phyloP scores from a whole-genome alignment of 106 monocot genomes.

The Chionographis japonica region DNA sequence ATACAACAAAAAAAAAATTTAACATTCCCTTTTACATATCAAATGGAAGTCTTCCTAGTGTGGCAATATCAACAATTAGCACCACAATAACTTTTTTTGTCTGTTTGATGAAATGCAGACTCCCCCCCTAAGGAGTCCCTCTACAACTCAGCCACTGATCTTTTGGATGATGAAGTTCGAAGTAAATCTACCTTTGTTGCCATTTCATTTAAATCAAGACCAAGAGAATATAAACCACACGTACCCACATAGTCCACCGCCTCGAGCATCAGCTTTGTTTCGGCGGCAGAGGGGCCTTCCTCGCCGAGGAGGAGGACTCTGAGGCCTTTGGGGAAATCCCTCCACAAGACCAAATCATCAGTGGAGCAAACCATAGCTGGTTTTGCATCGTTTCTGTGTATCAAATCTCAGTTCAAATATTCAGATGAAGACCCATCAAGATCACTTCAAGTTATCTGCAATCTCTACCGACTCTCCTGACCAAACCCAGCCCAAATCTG shows the following conservation, averaged over 20 bases:
- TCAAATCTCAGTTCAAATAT: background rate
- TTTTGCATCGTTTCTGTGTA: slow-evolving; percentile 10
- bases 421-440: too few species aligned
- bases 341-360: slow-evolving; percentile 36
- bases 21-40: too few species aligned
- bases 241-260: slow-evolving; percentile 56
- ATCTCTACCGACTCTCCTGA: background rate
- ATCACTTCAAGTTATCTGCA: background rate
- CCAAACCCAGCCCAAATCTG: background rate
- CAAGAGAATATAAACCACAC: background rate
- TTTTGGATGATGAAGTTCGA: background rate
- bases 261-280: slow-evolving; percentile 47
- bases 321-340: slow-evolving; percentile 61
- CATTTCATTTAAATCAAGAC: too few species aligned
- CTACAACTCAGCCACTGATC: too few species aligned
- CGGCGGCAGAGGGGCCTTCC: slow-evolving; percentile 26
- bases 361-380: slow-evolving; percentile 24
- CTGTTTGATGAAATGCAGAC: too few species aligned
- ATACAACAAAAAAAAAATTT: too few species aligned
- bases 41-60: too few species aligned
- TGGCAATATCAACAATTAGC: too few species aligned
- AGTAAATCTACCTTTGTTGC: too few species aligned
- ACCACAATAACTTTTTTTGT: too few species aligned
- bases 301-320: slow-evolving; percentile 39
- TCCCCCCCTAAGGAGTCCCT: too few species aligned